Conservation (phyloP, 2,329 filamentous ascomycete genomes). For the Diaporthe sp. region DNA sequence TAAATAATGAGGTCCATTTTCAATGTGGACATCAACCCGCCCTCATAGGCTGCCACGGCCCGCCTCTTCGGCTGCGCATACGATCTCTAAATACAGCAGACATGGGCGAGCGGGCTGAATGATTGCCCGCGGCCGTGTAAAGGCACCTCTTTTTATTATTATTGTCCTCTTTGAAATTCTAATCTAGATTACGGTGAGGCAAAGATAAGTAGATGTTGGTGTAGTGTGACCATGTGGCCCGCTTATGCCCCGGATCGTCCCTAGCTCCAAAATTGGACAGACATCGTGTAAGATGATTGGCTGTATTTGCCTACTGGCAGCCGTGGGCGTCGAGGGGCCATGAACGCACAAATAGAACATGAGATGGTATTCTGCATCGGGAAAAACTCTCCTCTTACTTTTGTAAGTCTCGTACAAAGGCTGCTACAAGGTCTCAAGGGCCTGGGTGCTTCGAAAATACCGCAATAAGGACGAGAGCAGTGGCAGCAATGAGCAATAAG, state of each 20-base stretch:
- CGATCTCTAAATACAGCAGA: not conserved
- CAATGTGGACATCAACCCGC: not conserved
- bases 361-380: not conserved
- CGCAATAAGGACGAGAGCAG: not conserved
- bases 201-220: not conserved
- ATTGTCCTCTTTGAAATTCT: not conserved
- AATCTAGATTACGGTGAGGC: no score
- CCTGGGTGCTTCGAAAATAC: not conserved
- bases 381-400: not conserved
- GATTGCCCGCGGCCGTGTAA: no score
- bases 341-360: not conserved
- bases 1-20: not conserved
- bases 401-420: not conserved
- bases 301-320: not conserved
- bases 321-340: not conserved
- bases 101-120: not conserved
- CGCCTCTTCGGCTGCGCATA: not conserved
- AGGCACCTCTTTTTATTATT: not conserved
- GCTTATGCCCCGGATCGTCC: not conserved
- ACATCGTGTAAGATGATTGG: conserved; percentile 18
- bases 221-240: not conserved
- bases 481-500: not conserved
- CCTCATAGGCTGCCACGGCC: not conserved
- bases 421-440: not conserved
- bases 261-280: not conserved